Conservation (phyloP, 257 asterid species). For the Jaltomata sinuosa region DNA sequence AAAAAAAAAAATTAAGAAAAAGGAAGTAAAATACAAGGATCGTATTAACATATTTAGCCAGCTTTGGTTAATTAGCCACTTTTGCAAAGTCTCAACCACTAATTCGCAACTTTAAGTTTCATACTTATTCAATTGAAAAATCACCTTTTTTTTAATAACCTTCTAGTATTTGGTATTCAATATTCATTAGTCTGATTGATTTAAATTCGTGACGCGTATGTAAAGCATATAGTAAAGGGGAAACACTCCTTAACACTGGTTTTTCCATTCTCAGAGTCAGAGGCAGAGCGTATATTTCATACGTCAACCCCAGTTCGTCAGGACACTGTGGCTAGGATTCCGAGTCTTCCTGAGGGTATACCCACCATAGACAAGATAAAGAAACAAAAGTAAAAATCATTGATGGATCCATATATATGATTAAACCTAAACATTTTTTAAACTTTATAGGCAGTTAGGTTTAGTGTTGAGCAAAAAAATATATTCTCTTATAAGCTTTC, state of each 20-base stretch:
- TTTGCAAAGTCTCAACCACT: background rate
- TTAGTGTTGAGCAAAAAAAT: background rate
- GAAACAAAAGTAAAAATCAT: background rate
- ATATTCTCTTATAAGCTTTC: background rate
- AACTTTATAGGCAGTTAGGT: background rate
- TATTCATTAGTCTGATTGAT: background rate
- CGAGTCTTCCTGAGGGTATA: too few species aligned
- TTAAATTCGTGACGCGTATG: background rate
- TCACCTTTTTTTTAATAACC: background rate
- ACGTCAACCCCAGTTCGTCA: too few species aligned
- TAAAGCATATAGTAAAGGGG: too few species aligned
- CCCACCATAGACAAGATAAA: background rate
- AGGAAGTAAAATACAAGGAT: too few species aligned
- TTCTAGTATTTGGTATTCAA: background rate
- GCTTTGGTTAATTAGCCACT: background rate
- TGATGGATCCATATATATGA: background rate
- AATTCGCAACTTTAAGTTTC: background rate
- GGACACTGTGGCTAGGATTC: too few species aligned
- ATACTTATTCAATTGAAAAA: background rate
- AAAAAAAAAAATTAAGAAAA: too few species aligned
- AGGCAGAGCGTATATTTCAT: too few species aligned
- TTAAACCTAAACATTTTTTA: background rate
- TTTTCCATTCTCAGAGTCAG: background rate
- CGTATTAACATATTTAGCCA: too few species aligned
- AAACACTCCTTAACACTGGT: background rate